These are phyloP conservation scores for Pharus latifolius DNA, from an alignment of 176 grass and related monocot species.

Conservation along the genomic window DNA sequence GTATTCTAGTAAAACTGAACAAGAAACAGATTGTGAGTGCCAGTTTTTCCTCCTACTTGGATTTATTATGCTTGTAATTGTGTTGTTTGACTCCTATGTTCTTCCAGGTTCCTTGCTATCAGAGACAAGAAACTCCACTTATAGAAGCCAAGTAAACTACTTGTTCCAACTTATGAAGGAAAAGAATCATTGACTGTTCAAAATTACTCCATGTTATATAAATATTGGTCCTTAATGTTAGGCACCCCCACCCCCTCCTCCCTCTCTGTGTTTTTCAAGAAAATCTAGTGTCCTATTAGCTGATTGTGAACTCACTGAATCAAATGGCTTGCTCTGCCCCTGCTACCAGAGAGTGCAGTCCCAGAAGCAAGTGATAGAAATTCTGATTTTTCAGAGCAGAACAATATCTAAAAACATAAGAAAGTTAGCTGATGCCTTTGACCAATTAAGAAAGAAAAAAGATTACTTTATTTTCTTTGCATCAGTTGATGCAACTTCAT, in stretches of 20 bases:
- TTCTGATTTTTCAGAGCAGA: neutral
- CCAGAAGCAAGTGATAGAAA: neutral
- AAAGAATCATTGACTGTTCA: neutral
- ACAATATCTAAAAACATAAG: neutral
- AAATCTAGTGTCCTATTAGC: neutral
- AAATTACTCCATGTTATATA: neutral
- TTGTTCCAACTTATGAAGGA: neutral
- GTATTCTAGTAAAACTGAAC: neutral
- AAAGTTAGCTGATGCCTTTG: slow-evolving; percentile 4
- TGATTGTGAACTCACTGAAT: too few species aligned
- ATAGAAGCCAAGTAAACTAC: slow-evolving; percentile 51
- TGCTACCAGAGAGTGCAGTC: neutral
- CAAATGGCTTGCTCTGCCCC: neutral
- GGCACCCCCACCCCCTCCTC: too few species aligned
- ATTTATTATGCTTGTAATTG: neutral
- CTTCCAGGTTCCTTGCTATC: slow-evolving; percentile 50
- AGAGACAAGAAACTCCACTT: slow-evolving; percentile 37
- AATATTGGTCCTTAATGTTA: neutral
- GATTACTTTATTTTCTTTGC: neutral
- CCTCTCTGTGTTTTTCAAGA: neutral
- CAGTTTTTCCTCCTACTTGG: neutral
- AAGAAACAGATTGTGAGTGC: slow-evolving; percentile 37
- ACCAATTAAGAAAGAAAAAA: slow-evolving; percentile 2
- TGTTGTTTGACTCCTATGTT: neutral
- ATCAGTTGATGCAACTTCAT: neutral